Percentiles rank a stretch among this genome's conserved stretches.
phyloP scores from a whole-genome alignment of 768 basidiomycete genomes.

The Rhodotorula graminis region DNA sequence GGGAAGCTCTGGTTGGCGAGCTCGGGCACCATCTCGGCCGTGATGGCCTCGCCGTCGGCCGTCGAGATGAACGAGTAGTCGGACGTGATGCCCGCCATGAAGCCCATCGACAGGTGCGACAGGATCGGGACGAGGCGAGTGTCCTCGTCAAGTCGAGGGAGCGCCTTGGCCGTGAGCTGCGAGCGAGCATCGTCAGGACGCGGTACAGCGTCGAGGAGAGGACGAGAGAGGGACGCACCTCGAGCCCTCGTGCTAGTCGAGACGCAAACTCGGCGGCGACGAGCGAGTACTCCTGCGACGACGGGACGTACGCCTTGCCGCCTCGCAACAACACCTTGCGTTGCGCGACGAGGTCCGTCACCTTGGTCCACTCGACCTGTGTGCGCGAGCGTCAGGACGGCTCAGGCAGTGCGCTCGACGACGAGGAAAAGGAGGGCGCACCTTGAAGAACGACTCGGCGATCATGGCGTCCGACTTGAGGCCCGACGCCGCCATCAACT shows the following conservation, averaged over 20 bases:
- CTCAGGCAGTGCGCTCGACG: too few species aligned
- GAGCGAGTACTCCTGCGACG: slow-evolving; percentile 56
- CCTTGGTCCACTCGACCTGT: slow-evolving; percentile 93
- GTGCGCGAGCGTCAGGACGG: neutral
- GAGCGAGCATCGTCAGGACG: neutral
- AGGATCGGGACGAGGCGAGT: slow-evolving; percentile 82
- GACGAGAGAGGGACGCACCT: slow-evolving; percentile 54
- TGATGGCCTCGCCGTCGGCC: slow-evolving; percentile 63
- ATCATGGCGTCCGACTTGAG: slow-evolving; percentile 47
- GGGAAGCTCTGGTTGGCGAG: slow-evolving; percentile 86
- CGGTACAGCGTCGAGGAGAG: neutral
- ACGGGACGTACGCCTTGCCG: slow-evolving; percentile 88
- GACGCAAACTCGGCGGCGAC: slow-evolving; percentile 79
- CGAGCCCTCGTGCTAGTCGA: slow-evolving; percentile 66
- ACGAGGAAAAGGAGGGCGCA: slow-evolving; percentile 43
- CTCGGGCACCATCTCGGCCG: slow-evolving; percentile 89
- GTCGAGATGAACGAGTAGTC: slow-evolving; percentile 64
- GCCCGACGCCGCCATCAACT: slow-evolving; percentile 56
- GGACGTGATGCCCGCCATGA: slow-evolving; percentile 81
- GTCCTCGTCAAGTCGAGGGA: slow-evolving; percentile 91
- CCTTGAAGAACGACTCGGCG: slow-evolving; percentile 72
- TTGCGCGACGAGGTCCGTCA: slow-evolving; percentile 82
- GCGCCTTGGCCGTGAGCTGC: slow-evolving; percentile 74
- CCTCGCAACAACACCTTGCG: slow-evolving; percentile 68
- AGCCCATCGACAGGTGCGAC: slow-evolving; percentile 85